Base-by-base conservation (phyloP, 2,329 filamentous ascomycete genomes). In the Fusarium tuaranense region DNA sequence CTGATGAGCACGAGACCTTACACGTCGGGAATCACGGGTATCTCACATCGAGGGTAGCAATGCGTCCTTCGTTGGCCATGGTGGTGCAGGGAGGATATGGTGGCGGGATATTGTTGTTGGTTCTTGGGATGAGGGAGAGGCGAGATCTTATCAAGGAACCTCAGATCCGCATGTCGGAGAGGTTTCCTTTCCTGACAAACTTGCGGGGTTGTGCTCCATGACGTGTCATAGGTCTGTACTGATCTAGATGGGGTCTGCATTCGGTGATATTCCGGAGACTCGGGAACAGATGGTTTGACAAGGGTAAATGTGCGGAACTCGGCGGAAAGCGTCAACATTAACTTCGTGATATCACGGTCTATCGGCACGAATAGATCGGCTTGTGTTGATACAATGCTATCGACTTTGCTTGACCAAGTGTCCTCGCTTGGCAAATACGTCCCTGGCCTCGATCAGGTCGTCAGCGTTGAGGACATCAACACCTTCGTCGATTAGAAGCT, bases 381-480 rank as follows among this genome's bases (percentile, higher is more conserved):
- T 25, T 34, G 32, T 55, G 58, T 66, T 63, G 22, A 62, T 61
- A 61, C 25, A 9, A 62, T 7, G 13, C 20, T 48, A 34, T 12
- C 32, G 55, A 25, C 59, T 25, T 70, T 20, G 66, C 57, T 53
- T 36, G 30, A 66, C 41, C 14, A 22, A 48, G 34, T 41, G 44
- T n/a, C 48, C 62, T 39, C 63, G 68, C 39, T 27, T 59, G 13
- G 41, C 57, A 39, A 75, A 75, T 20, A 66, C 55, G 14, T 74
- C 67, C 32, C 69, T 74, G 25, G 76, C 76, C 20, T 82, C 87
- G 66, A 83, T 81, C 65, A 92, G 78, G 78, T 92, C 88, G 80
- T 92, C 91, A 7, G 89, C 88, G 78, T 91, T 92, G 62, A 93
- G 76, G 53, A 92, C 81, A 78, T 91, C 90, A 5, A 90, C 88